Evolutionary conservation across 495 filamentous ascomycete species (phyloP).

Genomic region (Aspergillus ostianus): DNA sequence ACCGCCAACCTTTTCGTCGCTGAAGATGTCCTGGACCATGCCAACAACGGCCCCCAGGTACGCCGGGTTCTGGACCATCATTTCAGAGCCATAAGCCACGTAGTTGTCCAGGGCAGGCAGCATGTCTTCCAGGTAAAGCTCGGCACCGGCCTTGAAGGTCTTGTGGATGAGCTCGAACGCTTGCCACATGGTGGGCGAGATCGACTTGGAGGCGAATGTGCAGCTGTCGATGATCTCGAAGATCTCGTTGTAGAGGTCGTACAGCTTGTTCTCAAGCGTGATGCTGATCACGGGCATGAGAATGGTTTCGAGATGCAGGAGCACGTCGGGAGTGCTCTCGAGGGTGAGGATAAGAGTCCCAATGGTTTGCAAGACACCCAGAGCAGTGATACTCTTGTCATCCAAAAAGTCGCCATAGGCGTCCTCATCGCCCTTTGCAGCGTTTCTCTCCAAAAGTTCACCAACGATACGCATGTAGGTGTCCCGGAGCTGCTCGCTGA

Average conservation of each 20-base stretch:
- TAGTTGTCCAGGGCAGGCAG: conserved; percentile 96
- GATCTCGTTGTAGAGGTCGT: conserved; percentile 94
- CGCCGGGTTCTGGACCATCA: conserved; percentile 74
- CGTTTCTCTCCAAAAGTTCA: conserved; percentile 83
- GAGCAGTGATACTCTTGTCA: conserved; percentile 96
- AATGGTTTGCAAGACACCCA: conserved; percentile 96
- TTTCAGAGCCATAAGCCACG: conserved; percentile 81
- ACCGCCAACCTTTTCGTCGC: conserved; percentile 84
- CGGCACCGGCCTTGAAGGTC: conserved; percentile 94
- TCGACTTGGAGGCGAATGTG: conserved; percentile 95
- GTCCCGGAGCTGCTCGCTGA: conserved; percentile 94
- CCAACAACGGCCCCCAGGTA: conserved; percentile 84
- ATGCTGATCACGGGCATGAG: conserved; percentile 96
- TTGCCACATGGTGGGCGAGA: conserved; percentile 96
- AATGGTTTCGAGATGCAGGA: conserved; percentile 89
- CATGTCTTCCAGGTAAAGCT: conserved; percentile 99
- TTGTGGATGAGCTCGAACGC: conserved; percentile 95
- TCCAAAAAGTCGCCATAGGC: conserved; percentile 87
- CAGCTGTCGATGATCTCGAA: conserved; percentile 99
- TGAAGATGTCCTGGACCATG: conserved; percentile 75
- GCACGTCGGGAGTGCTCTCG: conserved; percentile 93
- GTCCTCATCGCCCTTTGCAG: conserved; percentile 70
- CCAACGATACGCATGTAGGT: conserved; percentile 93
- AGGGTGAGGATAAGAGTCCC: conserved; percentile 94
- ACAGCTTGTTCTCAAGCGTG: conserved; percentile 95